phyloP scores from a whole-genome alignment of 2,329 filamentous ascomycete species.

The Rhinocladiella mackenziei region DNA sequence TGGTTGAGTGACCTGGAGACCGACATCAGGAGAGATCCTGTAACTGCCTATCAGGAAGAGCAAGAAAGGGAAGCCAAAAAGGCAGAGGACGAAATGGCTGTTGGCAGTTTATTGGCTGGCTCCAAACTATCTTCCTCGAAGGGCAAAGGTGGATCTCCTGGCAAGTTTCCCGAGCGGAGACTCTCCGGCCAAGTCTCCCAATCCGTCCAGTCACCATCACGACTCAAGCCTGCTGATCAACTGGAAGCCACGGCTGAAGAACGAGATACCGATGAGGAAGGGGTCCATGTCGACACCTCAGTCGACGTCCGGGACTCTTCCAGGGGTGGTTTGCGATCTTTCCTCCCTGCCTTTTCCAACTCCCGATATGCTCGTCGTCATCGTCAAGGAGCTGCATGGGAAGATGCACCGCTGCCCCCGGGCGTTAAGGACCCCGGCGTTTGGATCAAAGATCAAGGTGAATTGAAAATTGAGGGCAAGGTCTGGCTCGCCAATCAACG shows the following conservation, averaged over 20 bases:
- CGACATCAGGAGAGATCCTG: slow-evolving; percentile 90
- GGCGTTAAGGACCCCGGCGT: slow-evolving; percentile 79
- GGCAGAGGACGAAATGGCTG: slow-evolving; percentile 80
- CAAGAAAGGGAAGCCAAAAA: slow-evolving; percentile 76
- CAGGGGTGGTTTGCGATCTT: slow-evolving; percentile 60
- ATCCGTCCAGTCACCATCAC: slow-evolving; percentile 24
- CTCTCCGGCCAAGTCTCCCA: slow-evolving; percentile 28
- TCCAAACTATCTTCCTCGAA: slow-evolving; percentile 28
- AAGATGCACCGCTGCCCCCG: slow-evolving; percentile 63
- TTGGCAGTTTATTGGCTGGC: slow-evolving; percentile 77
- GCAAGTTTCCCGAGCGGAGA: slow-evolving; percentile 23
- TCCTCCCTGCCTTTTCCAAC: slow-evolving; percentile 78
- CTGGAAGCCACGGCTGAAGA: slow-evolving; percentile 38
- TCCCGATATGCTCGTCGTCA: slow-evolving; percentile 65
- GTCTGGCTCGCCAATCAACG: slow-evolving; percentile 98
- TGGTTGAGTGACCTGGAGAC: slow-evolving; percentile 90
- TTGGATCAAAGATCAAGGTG: slow-evolving; percentile 93
- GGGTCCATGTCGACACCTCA: slow-evolving; percentile 34
- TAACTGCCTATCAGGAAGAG: slow-evolving; percentile 84
- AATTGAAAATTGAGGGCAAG: slow-evolving; percentile 90
- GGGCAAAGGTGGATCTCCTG: slow-evolving; percentile 23
- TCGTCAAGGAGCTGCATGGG: slow-evolving; percentile 34
- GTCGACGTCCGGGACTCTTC: slow-evolving; percentile 34
- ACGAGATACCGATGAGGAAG: slow-evolving; percentile 49
- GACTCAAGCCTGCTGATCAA: slow-evolving; percentile 13